These are phyloP conservation scores for Nicotiana noctiflora DNA, from an alignment of 257 asterid species.

Conservation along the genomic window DNA sequence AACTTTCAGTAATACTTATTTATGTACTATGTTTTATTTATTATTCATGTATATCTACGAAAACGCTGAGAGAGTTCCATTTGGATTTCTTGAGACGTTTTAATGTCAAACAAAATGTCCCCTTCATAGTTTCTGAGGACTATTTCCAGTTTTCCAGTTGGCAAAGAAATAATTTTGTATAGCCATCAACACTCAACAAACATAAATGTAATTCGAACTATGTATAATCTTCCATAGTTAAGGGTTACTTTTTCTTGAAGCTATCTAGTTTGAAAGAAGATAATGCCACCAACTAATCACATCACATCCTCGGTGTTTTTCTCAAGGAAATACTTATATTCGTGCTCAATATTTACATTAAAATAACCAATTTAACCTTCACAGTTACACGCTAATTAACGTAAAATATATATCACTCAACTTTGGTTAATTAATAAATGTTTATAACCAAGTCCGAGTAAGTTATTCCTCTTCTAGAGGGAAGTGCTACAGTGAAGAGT, in stretches of 20 bases:
- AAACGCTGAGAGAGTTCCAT: not conserved
- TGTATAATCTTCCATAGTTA: not conserved
- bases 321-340: not conserved
- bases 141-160: slow-evolving; percentile 3
- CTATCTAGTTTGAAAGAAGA: not conserved
- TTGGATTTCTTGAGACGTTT: not conserved
- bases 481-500: not conserved
- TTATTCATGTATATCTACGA: not conserved
- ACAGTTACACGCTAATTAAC: not conserved
- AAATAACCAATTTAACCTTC: not conserved
- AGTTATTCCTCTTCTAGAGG: not conserved
- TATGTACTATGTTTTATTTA: not conserved
- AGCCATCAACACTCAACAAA: not conserved
- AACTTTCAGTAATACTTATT: not conserved
- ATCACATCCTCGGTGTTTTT: not conserved
- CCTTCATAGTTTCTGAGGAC: not conserved
- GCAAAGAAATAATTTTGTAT: not conserved
- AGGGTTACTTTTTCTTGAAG: not conserved
- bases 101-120: slow-evolving; percentile 4
- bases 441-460: not conserved
- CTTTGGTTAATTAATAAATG: too few relatives aligned
- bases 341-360: not conserved
- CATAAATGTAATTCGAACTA: not conserved
- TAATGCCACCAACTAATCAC: not conserved
- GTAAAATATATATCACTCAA: not conserved